A percentile compares a stretch with the other conserved stretches of the same genome.
These are phyloP conservation scores for Diaporthe destruens DNA, from an alignment of 2,329 filamentous ascomycete species.

Conservation along the genomic window DNA sequence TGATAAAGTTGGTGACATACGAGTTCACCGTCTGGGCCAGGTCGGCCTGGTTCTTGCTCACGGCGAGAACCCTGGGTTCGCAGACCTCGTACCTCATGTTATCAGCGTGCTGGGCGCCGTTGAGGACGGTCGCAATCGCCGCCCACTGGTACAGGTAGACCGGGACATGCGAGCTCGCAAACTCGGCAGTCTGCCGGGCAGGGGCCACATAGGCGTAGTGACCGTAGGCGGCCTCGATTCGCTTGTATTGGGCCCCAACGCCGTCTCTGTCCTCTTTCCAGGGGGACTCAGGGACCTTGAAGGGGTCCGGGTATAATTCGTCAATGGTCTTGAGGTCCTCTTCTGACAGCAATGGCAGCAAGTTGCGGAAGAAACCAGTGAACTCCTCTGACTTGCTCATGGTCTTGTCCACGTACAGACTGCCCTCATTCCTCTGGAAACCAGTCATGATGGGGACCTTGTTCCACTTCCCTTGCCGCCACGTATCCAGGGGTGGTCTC, in stretches of 20 bases:
- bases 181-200: slow-evolving; percentile 62
- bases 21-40: slow-evolving; percentile 58
- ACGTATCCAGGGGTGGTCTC: slow-evolving; percentile 46
- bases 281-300: slow-evolving; percentile 47
- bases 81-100: slow-evolving; percentile 62
- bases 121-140: slow-evolving; percentile 55
- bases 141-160: slow-evolving; percentile 69
- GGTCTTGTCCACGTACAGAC: slow-evolving; percentile 56
- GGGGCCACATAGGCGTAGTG: slow-evolving; percentile 68
- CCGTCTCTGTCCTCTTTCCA: slow-evolving; percentile 55
- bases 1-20: slow-evolving; percentile 63
- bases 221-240: slow-evolving; percentile 65
- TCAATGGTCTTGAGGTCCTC: slow-evolving; percentile 53
- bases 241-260: slow-evolving; percentile 65
- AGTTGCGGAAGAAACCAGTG: slow-evolving; percentile 52
- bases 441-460: slow-evolving; percentile 56
- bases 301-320: slow-evolving; percentile 56
- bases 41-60: slow-evolving; percentile 56
- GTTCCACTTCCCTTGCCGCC: slow-evolving; percentile 47
- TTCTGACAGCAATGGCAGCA: slow-evolving; percentile 54
- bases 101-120: slow-evolving; percentile 62
- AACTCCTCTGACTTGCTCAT: slow-evolving; percentile 52
- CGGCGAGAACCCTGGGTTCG: slow-evolving; percentile 50
- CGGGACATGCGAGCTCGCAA: slow-evolving; percentile 50
- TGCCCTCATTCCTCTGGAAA: slow-evolving; percentile 58